Conservation (phyloP, 345 rosid genomes). For the Murraya paniculata region DNA sequence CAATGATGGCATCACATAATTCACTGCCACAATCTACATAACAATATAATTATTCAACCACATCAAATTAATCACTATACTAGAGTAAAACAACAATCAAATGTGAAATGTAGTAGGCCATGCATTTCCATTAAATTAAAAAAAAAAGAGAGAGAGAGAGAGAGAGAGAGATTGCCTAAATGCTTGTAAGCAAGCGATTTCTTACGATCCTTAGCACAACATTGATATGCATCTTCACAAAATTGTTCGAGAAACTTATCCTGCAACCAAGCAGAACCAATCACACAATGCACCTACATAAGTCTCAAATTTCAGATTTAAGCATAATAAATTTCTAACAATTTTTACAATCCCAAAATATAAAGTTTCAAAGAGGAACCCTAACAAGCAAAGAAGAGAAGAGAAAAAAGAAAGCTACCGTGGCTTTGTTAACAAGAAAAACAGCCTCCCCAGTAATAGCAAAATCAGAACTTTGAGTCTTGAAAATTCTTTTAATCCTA, state of each 20-base stretch:
- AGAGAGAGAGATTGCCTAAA: constrained; percentile 39
- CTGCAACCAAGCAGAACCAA: constrained; percentile 36
- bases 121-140: background rate
- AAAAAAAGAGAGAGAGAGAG: too few relatives aligned
- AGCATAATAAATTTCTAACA: background rate
- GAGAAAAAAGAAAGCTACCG: constrained; percentile 37
- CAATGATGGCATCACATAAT: background rate
- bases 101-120: background rate
- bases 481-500: constrained; percentile 67
- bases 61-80: background rate
- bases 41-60: background rate
- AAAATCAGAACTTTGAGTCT: constrained; percentile 38
- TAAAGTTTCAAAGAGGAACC: background rate
- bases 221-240: constrained; percentile 59
- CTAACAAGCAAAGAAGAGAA: constrained; percentile 6
- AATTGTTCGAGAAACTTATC: constrained; percentile 67
- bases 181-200: constrained; percentile 71
- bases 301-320: background rate
- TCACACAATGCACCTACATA: background rate
- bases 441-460: constrained; percentile 55
- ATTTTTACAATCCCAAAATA: background rate
- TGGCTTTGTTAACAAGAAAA: constrained; percentile 75
- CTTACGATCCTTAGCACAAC: constrained; percentile 47
- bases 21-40: background rate
- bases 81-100: background rate